Percentiles rank a stretch among this genome's conserved stretches.
Conservation (phyloP, 1,139 yeast genomes). For the Geotrichum restrictum region DNA sequence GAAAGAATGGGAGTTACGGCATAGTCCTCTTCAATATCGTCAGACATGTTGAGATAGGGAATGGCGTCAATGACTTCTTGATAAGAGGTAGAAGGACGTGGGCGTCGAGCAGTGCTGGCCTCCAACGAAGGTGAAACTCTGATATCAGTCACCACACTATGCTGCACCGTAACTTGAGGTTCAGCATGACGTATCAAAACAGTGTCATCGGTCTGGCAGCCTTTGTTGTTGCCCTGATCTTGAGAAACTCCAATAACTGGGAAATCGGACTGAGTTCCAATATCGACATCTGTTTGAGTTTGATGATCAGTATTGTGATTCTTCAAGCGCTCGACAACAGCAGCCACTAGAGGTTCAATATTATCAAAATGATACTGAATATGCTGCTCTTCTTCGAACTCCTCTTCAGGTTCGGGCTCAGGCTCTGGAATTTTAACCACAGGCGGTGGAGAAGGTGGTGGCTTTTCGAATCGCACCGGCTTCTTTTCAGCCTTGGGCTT, state of each 20-base stretch:
- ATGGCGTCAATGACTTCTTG: constrained; percentile 20
- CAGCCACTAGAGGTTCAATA: constrained; percentile 24
- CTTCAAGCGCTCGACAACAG: constrained; percentile 23
- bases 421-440: constrained; percentile 4
- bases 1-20: constrained; percentile 20
- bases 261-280: constrained; percentile 19
- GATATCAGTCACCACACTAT: not conserved
- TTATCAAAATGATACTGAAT: constrained; percentile 20
- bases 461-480: not conserved
- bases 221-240: constrained; percentile 20
- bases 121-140: constrained; percentile 8
- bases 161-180: not conserved
- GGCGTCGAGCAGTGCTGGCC: not conserved
- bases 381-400: constrained; percentile 1
- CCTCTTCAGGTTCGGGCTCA: not conserved
- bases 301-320: constrained; percentile 21
- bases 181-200: not conserved
- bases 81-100: constrained; percentile 15
- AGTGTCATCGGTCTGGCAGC: constrained; percentile 15
- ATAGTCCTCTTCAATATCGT: constrained; percentile 8
- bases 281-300: constrained; percentile 26
- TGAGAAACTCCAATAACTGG: constrained; percentile 19
- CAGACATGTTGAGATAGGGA: constrained; percentile 15
- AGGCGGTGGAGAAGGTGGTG: not conserved
- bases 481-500: constrained; percentile 1